Evolutionary conservation across 108 stramenopile species (phyloP), one percentile per base, ranked within the genome.

Genomic region (Nitzschia sp.): DNA sequence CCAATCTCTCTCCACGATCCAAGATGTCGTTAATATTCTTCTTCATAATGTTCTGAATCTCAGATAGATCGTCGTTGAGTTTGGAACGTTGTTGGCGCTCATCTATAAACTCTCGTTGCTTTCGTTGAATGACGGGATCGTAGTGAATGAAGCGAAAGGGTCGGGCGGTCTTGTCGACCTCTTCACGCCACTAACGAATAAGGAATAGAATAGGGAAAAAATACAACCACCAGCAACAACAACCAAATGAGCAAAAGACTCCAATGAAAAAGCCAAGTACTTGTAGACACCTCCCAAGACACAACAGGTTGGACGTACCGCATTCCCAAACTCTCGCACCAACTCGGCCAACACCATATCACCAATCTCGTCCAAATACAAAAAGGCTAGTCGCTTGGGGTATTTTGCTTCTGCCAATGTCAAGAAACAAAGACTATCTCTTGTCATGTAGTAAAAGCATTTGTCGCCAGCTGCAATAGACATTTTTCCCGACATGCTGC

Each of bases 11-110:
- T 20, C 94, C 94, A 38, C 94, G 69, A 71, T 95, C 89, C 66
- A 95, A 64, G 15, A 95, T 86, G 59, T 95, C 91, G 63, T 87
- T 80, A 46, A 95, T 95, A 70, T 97, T 98, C 61, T 90, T 93
- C 67, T 83, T 79, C 96, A 98, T 98, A 63, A 99, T 98, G 57
- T 75, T 88, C 66, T 96, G 95, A 77, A 99, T 97, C 66, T 96
- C 96, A 26, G 84, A 88, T 63, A 99, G 76, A 62, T 99, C 98
- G 53, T 95, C 90, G 74, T 97, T 95, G 29, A 98, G 73, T 75
- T 94, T 93, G 26, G 89, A 86, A 55, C 83, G 73, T 46, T 76
- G 70, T 41, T 76, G 71, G 6, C 83, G 85, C 19, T 95, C 94
- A 70, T 98, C 97, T 42, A 84, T 76, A 69, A 88, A 99, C 37